Base-by-base conservation (phyloP, 2,329 filamentous ascomycete genomes). In the Neonectria coccinea region DNA sequence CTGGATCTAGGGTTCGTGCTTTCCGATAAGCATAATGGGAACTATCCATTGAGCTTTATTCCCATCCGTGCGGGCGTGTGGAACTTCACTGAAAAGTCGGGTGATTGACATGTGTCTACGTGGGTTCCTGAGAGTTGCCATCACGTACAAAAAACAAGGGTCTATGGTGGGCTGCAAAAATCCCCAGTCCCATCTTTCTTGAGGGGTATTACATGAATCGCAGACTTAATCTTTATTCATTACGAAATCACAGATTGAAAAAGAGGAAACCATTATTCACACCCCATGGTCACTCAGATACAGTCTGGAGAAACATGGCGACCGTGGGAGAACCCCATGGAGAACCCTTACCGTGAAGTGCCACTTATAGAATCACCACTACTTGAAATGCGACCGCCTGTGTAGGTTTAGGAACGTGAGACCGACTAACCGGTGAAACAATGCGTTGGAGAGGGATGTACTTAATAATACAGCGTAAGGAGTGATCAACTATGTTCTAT, bases 181-280 rank as follows among this genome's bases (percentile, higher is more conserved):
- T n/a, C 48, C 47, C 22, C 29, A 20, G n/a, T 51, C 29, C 48
- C 31, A 31, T 33, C 31, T 29, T 31, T 50, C 47, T 18, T 14
- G 48, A 51, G 48, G 48, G 29, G 29, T 18, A 33, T 33, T 20
- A 18, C 48, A 18, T 33, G 29, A 51, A n/a, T 11, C 16, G 12
- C 7, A 33, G 16, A 18, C 18, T 51, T 16, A 18, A 51, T 51
- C 27, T 51, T 33, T 51, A 20, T 33, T 33, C n/a, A 51, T 51
- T 51, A 51, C 48, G 48, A 51, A 51, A 51, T 33, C 16, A 36
- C 5, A 51, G 48, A 51, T 51, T 33, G 10, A 12, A 51, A 48
- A 48, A 51, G 48, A 51, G 48, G 48, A 51, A 51, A 51, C 48
- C 29, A 51, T 51, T 51, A 51, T 51, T 51, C 20, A 51, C 3